Evolutionary conservation across 352 stramenopile species (phyloP), one percentile per base, ranked within the genome.

Genomic region (Phytophthora rubi): DNA sequence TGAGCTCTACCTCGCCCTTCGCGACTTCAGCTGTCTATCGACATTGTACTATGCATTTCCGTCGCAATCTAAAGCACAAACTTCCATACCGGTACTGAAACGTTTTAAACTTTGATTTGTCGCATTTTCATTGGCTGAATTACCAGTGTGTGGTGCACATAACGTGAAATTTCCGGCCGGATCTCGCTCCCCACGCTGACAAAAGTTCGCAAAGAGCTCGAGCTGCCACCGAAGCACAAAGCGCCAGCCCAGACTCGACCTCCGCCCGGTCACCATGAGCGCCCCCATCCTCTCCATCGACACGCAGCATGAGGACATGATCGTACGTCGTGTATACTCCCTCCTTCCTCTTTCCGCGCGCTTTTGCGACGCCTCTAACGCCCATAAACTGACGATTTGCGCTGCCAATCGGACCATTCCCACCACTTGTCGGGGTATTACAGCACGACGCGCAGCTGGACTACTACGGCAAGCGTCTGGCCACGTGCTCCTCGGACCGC

Each of bases 381-480:
- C 18, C 42, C 57, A 16, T 18, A n/a, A 72, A 70, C 21, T 62
- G 26, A 74, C 28, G 44, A 59, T 32, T 55, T 53, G 10, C 48
- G 3, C 23, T 58, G 32, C 5, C 32, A 42, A 56, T 59, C n/a
- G 12, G 4, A 16, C 21, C 6, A 15, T 26, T 8, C 28, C 26
- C 62, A 1, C 7, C 49, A 65, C 95, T 21, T 30, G n/a, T 77
- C 10, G 35, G 33, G 35, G 9, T 56, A 13, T 58, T 28, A 10
- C 68, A 97, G 79, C 98, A 99, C 80, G 98, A 99, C 77, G 96
- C 96, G 55, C 97, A 99, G 76, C 83, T 99, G 62, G 98, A 99
- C 83, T 99, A 99, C 85, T 99, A 99, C 80, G 97, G 96, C 70
- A 99, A 98, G 79, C 97, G 98, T 60, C 86, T 99, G 32, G 98